These are phyloP conservation scores for Taxawa tesnikishii DNA, from an alignment of 2,329 filamentous ascomycete genomes.

Conservation along the genomic window DNA sequence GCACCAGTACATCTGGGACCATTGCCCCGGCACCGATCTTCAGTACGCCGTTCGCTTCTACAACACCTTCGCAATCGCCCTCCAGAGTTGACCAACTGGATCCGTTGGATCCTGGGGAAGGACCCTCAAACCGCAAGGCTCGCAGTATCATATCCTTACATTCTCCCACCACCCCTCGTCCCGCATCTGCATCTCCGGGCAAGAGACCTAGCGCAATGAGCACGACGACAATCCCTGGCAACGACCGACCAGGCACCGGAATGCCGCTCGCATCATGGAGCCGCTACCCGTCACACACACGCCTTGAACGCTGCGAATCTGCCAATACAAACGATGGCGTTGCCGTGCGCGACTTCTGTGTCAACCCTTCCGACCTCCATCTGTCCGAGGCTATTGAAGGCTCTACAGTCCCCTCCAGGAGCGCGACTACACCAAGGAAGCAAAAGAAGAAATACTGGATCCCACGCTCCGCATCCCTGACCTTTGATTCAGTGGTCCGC, in stretches of 20 bases:
- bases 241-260: slow-evolving; percentile 7
- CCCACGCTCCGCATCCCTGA: slow-evolving; percentile 5
- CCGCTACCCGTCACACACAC: slow-evolving; percentile 33
- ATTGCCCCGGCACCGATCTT: slow-evolving; percentile 8
- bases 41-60: slow-evolving; percentile 9
- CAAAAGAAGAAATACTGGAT: slow-evolving; percentile 5
- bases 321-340: slow-evolving; percentile 27
- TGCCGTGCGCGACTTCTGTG: slow-evolving; percentile 30
- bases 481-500: slow-evolving; percentile 21
- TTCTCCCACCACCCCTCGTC: too few species aligned
- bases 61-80: too few species aligned
- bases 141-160: too few species aligned
- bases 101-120: slow-evolving; percentile 8
- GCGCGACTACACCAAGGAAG: background rate
- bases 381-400: too few species aligned
- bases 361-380: too few species aligned
- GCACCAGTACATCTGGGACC: slow-evolving; percentile 6
- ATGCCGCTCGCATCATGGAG: slow-evolving; percentile 26
- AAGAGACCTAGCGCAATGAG: slow-evolving; percentile 1
- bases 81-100: slow-evolving; percentile 6
- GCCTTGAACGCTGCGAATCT: slow-evolving; percentile 25
- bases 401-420: slow-evolving; percentile 8
- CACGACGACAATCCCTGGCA: slow-evolving; percentile 1
- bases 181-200: background rate
- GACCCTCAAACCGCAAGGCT: background rate